Evolutionary conservation across 208 protist species (phyloP).

Genomic region (Crithidia fasciculata): DNA sequence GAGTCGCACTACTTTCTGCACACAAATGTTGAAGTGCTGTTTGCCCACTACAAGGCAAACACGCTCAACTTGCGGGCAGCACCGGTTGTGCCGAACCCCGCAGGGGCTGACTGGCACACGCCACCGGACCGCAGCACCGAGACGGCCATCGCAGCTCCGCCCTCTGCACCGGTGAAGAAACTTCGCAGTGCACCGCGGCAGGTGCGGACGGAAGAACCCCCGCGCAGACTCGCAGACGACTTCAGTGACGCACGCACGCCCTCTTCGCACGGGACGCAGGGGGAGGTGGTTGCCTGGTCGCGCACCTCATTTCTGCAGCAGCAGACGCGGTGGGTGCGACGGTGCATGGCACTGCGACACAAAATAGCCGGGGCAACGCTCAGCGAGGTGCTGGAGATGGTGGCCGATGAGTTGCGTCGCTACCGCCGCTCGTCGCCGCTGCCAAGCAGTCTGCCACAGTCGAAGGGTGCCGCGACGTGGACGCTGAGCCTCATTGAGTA

Average conservation of each 20-base stretch:
- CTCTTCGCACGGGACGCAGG: neutral
- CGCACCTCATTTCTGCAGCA: slow-evolving; percentile 19
- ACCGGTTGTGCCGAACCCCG: neutral
- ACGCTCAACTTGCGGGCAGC: slow-evolving; percentile 25
- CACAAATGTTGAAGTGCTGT: slow-evolving; percentile 40
- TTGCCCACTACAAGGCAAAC: slow-evolving; percentile 21
- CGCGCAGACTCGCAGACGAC: slow-evolving; percentile 16
- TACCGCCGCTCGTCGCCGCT: neutral
- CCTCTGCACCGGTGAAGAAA: slow-evolving; percentile 20
- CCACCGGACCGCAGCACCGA: slow-evolving; percentile 22
- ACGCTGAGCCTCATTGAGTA: slow-evolving; percentile 41
- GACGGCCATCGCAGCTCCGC: neutral
- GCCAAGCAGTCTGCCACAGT: neutral
- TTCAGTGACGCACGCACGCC: slow-evolving; percentile 9
- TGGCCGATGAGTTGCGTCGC: slow-evolving; percentile 18
- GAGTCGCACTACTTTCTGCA: slow-evolving; percentile 35
- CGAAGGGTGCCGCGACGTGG: slow-evolving; percentile 34
- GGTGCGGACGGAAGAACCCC: neutral
- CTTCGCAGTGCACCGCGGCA: neutral
- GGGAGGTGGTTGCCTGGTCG: slow-evolving; percentile 11
- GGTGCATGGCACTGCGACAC: slow-evolving; percentile 13
- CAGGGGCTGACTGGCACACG: slow-evolving; percentile 21
- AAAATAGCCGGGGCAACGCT: neutral
- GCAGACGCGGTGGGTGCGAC: slow-evolving; percentile 20
- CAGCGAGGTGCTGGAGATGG: slow-evolving; percentile 14